phyloP scores from a whole-genome alignment of 108 stramenopile species.

The Mayamaea pseudoterrestris region DNA sequence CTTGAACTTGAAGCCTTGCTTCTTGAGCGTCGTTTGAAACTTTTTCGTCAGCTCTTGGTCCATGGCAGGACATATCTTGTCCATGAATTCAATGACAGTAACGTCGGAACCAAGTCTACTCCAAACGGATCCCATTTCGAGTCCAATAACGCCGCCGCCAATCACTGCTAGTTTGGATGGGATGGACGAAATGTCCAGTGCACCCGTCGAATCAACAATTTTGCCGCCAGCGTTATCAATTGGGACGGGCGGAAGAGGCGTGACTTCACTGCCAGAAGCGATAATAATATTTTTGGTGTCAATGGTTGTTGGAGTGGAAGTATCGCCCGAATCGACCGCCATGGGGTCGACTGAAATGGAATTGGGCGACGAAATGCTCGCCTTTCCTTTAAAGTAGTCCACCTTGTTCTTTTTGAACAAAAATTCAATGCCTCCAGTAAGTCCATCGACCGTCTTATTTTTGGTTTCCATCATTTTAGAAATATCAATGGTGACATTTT shows the following conservation, averaged over 20 bases:
- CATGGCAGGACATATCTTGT: conserved; percentile 89
- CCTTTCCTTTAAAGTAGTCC: conserved; percentile 93
- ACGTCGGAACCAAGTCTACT: conserved; percentile 90
- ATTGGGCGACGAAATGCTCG: conserved; percentile 78
- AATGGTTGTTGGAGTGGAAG: conserved; percentile 20
- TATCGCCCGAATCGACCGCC: conserved; percentile 63
- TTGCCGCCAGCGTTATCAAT: conserved; percentile 94
- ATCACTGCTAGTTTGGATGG: conserved; percentile 92
- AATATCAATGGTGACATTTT: conserved; percentile 83
- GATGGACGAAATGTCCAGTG: conserved; percentile 82
- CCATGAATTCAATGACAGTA: conserved; percentile 98
- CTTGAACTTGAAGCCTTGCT: conserved; percentile 98
- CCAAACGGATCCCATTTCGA: conserved; percentile 99
- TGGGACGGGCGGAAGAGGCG: conserved; percentile 95
- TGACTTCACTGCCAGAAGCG: conserved; percentile 96
- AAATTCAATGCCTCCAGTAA: conserved; percentile 98
- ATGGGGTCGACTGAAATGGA: conserved; percentile 71
- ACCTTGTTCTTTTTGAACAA: conserved; percentile 98
- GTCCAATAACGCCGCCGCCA: conserved; percentile 97
- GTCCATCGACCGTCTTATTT: conserved; percentile 83
- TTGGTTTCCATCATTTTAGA: conserved; percentile 87
- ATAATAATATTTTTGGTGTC: conserved; percentile 95
- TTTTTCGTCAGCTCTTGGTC: conserved; percentile 93
- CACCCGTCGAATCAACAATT: conserved; percentile 98
- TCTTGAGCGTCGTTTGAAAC: conserved; percentile 92